phyloP scores from a whole-genome alignment of 1,284 basidiomycete genomes.

The Ceratobasidium sp. region DNA sequence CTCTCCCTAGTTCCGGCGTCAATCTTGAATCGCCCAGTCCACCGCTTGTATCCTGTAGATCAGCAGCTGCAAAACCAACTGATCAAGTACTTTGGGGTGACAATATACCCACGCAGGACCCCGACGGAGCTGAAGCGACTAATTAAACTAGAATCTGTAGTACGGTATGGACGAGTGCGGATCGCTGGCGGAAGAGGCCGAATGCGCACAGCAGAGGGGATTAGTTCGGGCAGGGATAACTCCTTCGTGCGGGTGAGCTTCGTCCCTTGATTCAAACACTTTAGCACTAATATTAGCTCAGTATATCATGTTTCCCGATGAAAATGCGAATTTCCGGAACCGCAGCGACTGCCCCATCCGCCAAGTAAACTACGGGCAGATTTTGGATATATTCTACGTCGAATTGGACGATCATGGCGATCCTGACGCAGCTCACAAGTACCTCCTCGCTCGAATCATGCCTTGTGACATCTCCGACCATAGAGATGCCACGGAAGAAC shows the following conservation, averaged over 20 bases:
- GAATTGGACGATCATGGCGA: not conserved
- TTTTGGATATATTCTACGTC: slow-evolving; percentile 25
- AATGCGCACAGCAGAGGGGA: not conserved
- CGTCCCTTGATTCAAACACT: no score
- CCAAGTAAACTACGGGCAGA: slow-evolving; percentile 11
- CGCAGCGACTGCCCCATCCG: not conserved
- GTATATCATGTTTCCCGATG: slow-evolving; percentile 13
- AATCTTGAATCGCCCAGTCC: not conserved
- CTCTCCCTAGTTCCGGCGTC: slow-evolving; percentile 10
- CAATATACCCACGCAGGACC: not conserved
- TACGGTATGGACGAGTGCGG: slow-evolving; percentile 17
- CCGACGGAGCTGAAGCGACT: not conserved
- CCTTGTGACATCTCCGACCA: slow-evolving; percentile 8
- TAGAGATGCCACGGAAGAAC: not conserved
- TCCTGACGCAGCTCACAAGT: not conserved
- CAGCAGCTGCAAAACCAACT: not conserved
- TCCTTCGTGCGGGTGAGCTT: slow-evolving; percentile 15
- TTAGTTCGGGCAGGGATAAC: not conserved
- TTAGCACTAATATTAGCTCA: not conserved
- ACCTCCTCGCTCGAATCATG: slow-evolving; percentile 2
- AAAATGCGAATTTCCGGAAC: not conserved
- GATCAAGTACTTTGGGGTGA: slow-evolving; percentile 4
- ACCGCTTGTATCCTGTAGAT: not conserved
- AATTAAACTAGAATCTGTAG: not conserved
- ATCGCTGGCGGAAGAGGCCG: slow-evolving; percentile 12